Evolutionary conservation across 2,329 filamentous ascomycete species (phyloP), one percentile per base, ranked within the genome.

Genomic region (Colletotrichum costaricense): DNA sequence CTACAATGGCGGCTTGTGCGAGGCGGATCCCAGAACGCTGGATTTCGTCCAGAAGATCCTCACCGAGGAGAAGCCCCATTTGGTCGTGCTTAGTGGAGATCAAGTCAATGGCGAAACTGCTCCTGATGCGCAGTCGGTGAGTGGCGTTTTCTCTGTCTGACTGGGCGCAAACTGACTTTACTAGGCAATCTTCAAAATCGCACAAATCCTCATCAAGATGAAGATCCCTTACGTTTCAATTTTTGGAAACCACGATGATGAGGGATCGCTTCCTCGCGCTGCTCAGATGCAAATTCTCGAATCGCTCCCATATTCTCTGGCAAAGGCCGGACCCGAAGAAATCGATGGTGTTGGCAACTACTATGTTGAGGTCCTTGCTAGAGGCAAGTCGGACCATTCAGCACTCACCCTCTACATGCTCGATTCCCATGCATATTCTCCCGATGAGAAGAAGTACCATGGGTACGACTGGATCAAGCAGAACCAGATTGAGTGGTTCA

Each of bases 391-490:
- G 19, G 92, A 94, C 73, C 95, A 98, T 83, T 97, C 95, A 1
- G 97, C 97, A 5, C 84, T 99, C 63, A 98, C 96, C 0, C 87
- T 99, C n/a, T 99, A 98, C 83, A 88, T 99, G 76, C 90, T 99
- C 57, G 97, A 99, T 82, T 95, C 95, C 0, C 97, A 99, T 81
- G 89, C 94, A 4, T 97, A 98, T 82, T 95, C 94, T 5, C 95
- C 95, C 0, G 94, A 99, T 79, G 95, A 98, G 83, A 90, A 92
- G 69, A 91, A 94, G 73, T 98, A 92, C 81, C 90, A 91, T n/a
- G 97, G 97, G 60, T 99, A 99, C 81, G 96, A 98, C 83, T 99
- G 97, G 97, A 86, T 99, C 80, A 98, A 98, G 84, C 92, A 92
- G 57, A 95, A 90, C 77, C 97, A 99, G 82, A 98, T 98, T 72